Percentiles rank a stretch among this genome's conserved stretches.
Conservation (phyloP, 768 basidiomycete species). For the Macrolepiota dolichaula region DNA sequence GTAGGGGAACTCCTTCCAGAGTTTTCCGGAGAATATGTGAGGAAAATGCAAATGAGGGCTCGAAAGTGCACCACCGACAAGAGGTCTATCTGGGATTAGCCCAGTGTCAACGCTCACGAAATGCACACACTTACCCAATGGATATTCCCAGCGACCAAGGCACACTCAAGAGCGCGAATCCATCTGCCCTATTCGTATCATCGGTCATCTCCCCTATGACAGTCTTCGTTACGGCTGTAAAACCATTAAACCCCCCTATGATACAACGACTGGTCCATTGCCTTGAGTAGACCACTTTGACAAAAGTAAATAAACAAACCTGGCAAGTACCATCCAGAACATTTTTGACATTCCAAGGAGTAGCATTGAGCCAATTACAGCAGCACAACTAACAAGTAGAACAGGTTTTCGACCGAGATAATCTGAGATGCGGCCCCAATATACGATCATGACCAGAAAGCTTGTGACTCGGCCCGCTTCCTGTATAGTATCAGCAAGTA, state of each 20-base stretch:
- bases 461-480: conserved; percentile 51
- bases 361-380: conserved; percentile 41
- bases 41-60: conserved; percentile 49
- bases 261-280: conserved; percentile 34
- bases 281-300: not conserved
- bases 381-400: conserved; percentile 40
- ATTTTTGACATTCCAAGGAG: conserved; percentile 43
- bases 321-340: not conserved
- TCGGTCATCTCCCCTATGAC: conserved; percentile 42
- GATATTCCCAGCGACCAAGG: conserved; percentile 36
- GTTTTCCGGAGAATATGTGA: conserved; percentile 31
- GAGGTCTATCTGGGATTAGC: conserved; percentile 28
- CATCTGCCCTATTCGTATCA: conserved; percentile 32
- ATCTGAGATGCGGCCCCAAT: conserved; percentile 53
- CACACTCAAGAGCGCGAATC: conserved; percentile 36
- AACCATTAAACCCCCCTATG: conserved; percentile 56
- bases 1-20: conserved; percentile 55
- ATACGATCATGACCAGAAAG: conserved; percentile 43
- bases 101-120: not conserved
- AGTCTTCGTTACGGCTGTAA: conserved; percentile 46
- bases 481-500: conserved; percentile 20
- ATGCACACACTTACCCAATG: conserved; percentile 27
- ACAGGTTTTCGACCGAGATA: conserved; percentile 47
- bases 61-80: conserved; percentile 49
- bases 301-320: not conserved